Base-by-base conservation (phyloP, 805 yeast species). In the Starmerella gropengiesseri region DNA sequence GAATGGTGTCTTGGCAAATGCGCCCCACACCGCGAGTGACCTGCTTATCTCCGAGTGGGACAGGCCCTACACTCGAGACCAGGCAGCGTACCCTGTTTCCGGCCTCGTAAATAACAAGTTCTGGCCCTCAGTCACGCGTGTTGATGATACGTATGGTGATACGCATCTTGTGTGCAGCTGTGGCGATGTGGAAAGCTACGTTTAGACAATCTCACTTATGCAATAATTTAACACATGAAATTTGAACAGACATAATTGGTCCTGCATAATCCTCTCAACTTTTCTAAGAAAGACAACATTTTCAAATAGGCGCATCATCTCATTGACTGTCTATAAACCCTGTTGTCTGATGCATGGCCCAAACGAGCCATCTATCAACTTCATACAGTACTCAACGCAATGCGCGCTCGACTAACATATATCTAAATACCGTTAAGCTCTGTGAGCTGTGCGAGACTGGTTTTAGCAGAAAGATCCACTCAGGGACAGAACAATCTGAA, bases 81-180 rank as follows among this genome's bases (percentile, higher is more conserved):
- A 78, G 61, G 98, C 98, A 7, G 97, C 91, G 12, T 91, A 76
- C 61, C 97, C 98, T 39, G 68, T 85, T 45, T 74, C 79, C n/a
- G 75, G 70, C 58, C 71, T 91, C 59, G 75, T 72, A 57, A 64
- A 68, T 20, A 70, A 78, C 62, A 91, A 91, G 64, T 81, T 86
- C 60, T 91, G 98, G 98, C 97, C 98, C 29, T 70, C 86, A 0
- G 96, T 87, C 33, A 73, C 94, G 9, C 77, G 98, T 62, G 73
- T 89, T 42, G 94, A 91, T 60, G 98, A 91, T 59, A 81, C 93
- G 4, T 89, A 79, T 55, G 98, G 98, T 51, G 98, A 91, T 60
- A 68, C 79, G 72, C 78, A 91, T 65, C 70, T 89, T 62, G 69
- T 87, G 63, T 91, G 98, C 67, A 86, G 95, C 20, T 89, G 98